Conservation (phyloP, 2,329 filamentous ascomycete species). For the Helicocarpus griseus region DNA sequence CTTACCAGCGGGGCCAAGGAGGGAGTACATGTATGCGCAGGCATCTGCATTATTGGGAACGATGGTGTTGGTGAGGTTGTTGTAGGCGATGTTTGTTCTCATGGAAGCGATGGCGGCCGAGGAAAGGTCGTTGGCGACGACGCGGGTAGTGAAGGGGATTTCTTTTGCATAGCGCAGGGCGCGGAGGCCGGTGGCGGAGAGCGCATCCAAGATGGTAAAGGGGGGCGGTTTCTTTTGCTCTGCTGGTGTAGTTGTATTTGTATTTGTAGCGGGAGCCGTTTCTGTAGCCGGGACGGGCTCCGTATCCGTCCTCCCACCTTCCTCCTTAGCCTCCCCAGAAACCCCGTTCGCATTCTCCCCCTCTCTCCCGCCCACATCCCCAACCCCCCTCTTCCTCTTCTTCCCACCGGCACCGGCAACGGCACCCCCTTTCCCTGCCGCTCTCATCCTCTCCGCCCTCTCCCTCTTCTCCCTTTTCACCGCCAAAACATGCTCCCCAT, state of each 20-base stretch:
- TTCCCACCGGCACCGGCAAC: too few relatives aligned
- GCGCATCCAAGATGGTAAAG: constrained; percentile 85
- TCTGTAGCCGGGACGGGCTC: constrained; percentile 2
- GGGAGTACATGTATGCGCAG: constrained; percentile 79
- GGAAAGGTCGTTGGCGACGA: constrained; percentile 87
- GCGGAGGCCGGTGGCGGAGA: constrained; percentile 86
- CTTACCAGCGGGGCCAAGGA: too few relatives aligned
- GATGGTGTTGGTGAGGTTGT: constrained; percentile 62
- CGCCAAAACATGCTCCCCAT: constrained; percentile 58
- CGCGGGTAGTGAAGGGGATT: constrained; percentile 68
- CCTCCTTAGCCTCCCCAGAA: background rate
- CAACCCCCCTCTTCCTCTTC: constrained; percentile 28
- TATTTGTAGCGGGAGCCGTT: background rate
- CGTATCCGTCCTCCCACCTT: constrained; percentile 4
- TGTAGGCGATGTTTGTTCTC: constrained; percentile 74
- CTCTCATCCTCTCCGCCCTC: constrained; percentile 23
- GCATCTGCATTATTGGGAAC: constrained; percentile 71
- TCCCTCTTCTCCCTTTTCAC: constrained; percentile 43
- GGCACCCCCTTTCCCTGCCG: constrained; percentile 21
- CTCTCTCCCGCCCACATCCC: constrained; percentile 7
- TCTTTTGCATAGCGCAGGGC: constrained; percentile 88
- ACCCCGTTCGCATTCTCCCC: constrained; percentile 3
- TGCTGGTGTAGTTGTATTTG: constrained; percentile 5
- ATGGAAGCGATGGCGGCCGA: constrained; percentile 69
- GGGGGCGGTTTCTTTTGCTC: constrained; percentile 28